Evolutionary conservation across 192 early-diverging fungal genomes (phyloP), one percentile per base, ranked within the genome.

Genomic region (Mortierella alpina): DNA sequence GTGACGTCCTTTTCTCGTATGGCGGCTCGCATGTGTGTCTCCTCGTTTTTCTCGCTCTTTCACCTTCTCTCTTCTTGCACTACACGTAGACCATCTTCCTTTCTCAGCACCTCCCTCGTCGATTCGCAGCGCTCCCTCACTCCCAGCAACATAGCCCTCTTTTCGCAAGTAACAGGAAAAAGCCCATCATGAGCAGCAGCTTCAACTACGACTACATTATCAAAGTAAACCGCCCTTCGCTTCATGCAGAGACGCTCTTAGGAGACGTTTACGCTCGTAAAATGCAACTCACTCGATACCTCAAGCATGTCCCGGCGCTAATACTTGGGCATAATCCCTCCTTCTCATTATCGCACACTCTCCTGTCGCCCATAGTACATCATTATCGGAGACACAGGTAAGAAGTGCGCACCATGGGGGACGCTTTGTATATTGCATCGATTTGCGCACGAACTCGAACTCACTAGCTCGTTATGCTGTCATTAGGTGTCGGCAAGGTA

Each of bases 301-400:
- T 9, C 11, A 20, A 12, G 8, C 1, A 20, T 11, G 11, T 8
- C 23, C 7, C n/a, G 8, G 17, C 31, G 31, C 31, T 31, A 31
- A 31, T 31, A 31, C 31, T 31, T 31, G 31, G 31, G 31, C 31
- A n/a, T 51, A 51, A 2, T 51, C n/a, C 50, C n/a, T 51, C n/a
- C 12, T 51, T n/a, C 50, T 51, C 41, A 48, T 63, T 60, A 9
- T 17, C 22, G 58, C 7, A 1, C 40, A 23, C 63, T 47, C 50
- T 22, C 7, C 22, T 17, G 9, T 23, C 13, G 8, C 79, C 84
- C 40, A 41, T 41, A 95, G 89, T 95, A 93, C 74, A 93, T 95
- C 63, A 95, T 95, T 68, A 93, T 95, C 58, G 93, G 93, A 56
- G 93, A 95, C 85, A 92, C 93, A 42, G 88, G 88, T 90, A 86